phyloP scores from a whole-genome alignment of 768 basidiomycete species.

The Mycena indigotica region DNA sequence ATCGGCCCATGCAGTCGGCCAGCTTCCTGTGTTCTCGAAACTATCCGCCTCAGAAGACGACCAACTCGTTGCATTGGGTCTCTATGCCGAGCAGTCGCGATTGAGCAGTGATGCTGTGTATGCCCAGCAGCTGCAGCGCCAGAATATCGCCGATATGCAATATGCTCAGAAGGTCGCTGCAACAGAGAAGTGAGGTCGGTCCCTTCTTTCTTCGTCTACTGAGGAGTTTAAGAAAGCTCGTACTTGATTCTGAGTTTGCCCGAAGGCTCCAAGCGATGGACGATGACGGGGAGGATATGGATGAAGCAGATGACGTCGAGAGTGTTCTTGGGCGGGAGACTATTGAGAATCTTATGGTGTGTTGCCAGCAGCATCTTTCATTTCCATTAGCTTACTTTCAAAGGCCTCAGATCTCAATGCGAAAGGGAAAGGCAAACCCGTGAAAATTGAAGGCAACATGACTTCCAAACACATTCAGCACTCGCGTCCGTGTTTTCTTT shows the following conservation, averaged over 20 bases:
- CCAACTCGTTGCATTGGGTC: constrained; percentile 29
- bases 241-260: constrained; percentile 40
- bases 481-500: too few relatives aligned
- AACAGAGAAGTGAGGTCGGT: constrained; percentile 26
- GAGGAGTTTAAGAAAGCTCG: constrained; percentile 30
- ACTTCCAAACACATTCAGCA: too few relatives aligned
- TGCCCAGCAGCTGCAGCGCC: constrained; percentile 35
- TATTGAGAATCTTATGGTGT: constrained; percentile 31
- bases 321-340: constrained; percentile 31
- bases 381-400: neutral
- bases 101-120: constrained; percentile 33
- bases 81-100: constrained; percentile 31
- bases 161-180: constrained; percentile 41
- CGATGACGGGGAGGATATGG: constrained; percentile 31
- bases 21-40: constrained; percentile 26
- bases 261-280: constrained; percentile 34
- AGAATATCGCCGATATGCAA: constrained; percentile 30
- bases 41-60: constrained; percentile 20
- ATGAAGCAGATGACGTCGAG: constrained; percentile 34
- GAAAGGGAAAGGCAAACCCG: constrained; percentile 33
- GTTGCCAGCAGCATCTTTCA: neutral
- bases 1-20: constrained; percentile 29
- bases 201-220: neutral
- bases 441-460: constrained; percentile 2
- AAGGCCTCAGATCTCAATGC: constrained; percentile 32